Conservation (phyloP, 139 green algal genomes). For the Volvox africanus region DNA sequence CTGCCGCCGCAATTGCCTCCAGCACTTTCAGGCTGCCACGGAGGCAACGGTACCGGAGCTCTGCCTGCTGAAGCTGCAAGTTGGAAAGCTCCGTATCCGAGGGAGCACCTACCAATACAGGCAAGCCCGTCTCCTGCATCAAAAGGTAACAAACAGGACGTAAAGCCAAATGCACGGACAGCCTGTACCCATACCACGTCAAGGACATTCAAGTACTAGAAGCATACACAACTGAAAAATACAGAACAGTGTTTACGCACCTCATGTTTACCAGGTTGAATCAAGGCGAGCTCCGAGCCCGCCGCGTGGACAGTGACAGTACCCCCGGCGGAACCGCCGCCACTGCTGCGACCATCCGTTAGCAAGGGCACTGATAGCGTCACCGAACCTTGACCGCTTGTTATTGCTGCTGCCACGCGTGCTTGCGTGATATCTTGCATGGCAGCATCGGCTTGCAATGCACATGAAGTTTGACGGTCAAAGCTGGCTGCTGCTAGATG, state of each 20-base stretch:
- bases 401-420: neutral
- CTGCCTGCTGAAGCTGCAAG: conserved; percentile 8
- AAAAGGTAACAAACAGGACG: no score
- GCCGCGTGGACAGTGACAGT: neutral
- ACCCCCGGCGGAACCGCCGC: neutral
- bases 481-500: neutral
- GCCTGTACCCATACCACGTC: no score
- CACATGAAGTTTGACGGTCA: neutral
- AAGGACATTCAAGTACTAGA: no score
- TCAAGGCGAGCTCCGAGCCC: neutral
- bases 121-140: no score
- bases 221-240: no score
- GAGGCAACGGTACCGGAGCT: conserved; percentile 39
- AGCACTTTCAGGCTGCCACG: neutral
- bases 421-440: conserved; percentile 34
- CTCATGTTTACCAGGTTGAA: neutral
- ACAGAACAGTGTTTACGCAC: neutral
- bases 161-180: no score
- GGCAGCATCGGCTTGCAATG: neutral
- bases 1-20: neutral
- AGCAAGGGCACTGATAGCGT: neutral
- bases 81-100: no score
- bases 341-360: neutral
- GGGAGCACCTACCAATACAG: no score
- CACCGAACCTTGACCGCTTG: neutral